Evolutionary conservation across 202 grass and related monocot species (phyloP), one percentile per base, ranked within the genome.

Genomic region (Zoysia matrella): DNA sequence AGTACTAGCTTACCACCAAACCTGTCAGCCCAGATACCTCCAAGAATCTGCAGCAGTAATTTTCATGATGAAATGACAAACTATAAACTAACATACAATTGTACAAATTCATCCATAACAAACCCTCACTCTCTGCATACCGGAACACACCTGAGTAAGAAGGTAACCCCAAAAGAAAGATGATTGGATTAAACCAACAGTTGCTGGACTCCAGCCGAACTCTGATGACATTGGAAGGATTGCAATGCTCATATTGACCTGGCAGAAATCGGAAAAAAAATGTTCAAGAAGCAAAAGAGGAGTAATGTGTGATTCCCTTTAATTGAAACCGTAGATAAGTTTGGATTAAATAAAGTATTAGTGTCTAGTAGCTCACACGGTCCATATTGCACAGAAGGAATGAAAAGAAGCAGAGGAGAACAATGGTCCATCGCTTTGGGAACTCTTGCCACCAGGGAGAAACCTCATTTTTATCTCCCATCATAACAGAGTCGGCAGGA

Each of bases 161-260:
- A 98, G 92, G 80, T 98, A 98, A 8, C 96, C 96, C 96, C 96
- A 98, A 73, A 98, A 98, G 83, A 98, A 98, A 49, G 95, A 98
- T 36, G 95, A 98, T 80, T 98, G 92, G 80, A 98, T 95, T 41
- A 98, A 52, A 75, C 96, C 96, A 77, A 98, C 91, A 60, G 96
- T 98, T 47, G 92, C 89, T 43, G 96, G 87, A 75, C 69, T 95
- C 95, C 96, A 98, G 80, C 85, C 72, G 79, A 88, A 98, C 67
- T 98, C 89, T 82, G 76, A 51, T 12, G 96, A 91, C 96, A 98
- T 98, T 11, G 96, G 96, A 60, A 98, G 96, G 71, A 98, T 98
- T 0, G 96, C 96, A 67, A 98, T 98, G 52, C 96, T 98, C 96
- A 98, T 98, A 62, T 98, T 98, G 51, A 98, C 96, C 96, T 98